phyloP scores from a whole-genome alignment of 192 early-diverging fungal species.

The Linnemannia zychae region DNA sequence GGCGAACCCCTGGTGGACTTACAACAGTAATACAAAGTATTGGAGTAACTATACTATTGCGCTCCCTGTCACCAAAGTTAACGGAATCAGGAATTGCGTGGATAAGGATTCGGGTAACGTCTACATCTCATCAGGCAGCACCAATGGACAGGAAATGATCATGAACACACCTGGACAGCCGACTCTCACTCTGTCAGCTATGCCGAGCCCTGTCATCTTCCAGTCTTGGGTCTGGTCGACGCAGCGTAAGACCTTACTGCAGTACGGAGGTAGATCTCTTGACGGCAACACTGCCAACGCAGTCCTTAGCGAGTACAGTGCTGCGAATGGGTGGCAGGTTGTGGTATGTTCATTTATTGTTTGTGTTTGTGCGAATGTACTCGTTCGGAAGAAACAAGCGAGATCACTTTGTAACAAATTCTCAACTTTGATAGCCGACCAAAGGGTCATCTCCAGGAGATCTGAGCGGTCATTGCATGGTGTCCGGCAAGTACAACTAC shows the following conservation, averaged over 20 bases:
- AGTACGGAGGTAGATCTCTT: neutral
- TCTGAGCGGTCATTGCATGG: neutral
- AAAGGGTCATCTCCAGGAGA: neutral
- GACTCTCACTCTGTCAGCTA: no score
- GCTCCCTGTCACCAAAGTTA: neutral
- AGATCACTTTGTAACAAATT: neutral
- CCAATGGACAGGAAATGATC: neutral
- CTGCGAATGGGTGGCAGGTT: neutral
- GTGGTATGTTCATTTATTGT: neutral
- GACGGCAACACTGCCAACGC: neutral
- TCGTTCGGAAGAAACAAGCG: neutral
- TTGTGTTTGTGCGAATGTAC: neutral
- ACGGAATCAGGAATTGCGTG: neutral
- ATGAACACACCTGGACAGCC: neutral
- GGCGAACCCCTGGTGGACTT: neutral
- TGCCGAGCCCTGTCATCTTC: neutral
- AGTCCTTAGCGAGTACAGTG: neutral
- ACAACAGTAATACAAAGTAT: neutral
- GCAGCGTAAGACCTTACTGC: neutral
- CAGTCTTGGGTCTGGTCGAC: neutral
- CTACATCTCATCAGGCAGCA: neutral
- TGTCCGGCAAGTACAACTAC: neutral
- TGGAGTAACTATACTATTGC: neutral
- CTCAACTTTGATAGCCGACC: neutral
- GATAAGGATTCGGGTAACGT: neutral